A percentile compares a stretch with the other conserved stretches of the same genome.
Conservation (phyloP, 2,329 filamentous ascomycete species). For the Pestalotiopsis fici region DNA sequence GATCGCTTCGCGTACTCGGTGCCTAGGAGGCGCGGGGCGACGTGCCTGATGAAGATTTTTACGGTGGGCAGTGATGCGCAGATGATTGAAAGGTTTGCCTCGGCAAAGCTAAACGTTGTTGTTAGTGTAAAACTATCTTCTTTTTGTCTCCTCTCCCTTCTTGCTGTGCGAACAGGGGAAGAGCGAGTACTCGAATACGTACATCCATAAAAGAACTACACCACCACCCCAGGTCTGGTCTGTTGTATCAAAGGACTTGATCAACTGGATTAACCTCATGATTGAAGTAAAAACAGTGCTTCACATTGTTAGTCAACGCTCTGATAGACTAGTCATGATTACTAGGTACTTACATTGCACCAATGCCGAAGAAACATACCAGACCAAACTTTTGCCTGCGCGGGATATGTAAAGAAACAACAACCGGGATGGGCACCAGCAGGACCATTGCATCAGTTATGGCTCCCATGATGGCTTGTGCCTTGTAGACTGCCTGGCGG, state of each 20-base stretch:
- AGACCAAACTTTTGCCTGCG: background rate
- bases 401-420: background rate
- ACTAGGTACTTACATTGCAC: too few species aligned
- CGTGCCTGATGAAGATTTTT: conserved; percentile 6
- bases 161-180: background rate
- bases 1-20: background rate
- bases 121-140: too few species aligned
- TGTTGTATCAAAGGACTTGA: conserved; percentile 6
- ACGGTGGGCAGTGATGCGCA: conserved; percentile 10
- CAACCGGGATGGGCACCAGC: background rate
- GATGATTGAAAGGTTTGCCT: conserved; percentile 13
- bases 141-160: too few species aligned
- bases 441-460: background rate
- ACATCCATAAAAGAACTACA: conserved; percentile 13
- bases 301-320: background rate
- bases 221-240: conserved; percentile 14
- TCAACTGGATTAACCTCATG: conserved; percentile 11
- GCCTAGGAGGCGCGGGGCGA: background rate
- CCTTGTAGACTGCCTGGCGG: conserved; percentile 1
- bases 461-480: background rate
- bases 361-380: too few species aligned
- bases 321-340: too few species aligned
- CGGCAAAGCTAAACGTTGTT: conserved; percentile 5
- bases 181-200: background rate
- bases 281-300: conserved; percentile 12